These are phyloP conservation scores for Gossypium herbaceum DNA, from an alignment of 345 rosid species.

Conservation along the genomic window DNA sequence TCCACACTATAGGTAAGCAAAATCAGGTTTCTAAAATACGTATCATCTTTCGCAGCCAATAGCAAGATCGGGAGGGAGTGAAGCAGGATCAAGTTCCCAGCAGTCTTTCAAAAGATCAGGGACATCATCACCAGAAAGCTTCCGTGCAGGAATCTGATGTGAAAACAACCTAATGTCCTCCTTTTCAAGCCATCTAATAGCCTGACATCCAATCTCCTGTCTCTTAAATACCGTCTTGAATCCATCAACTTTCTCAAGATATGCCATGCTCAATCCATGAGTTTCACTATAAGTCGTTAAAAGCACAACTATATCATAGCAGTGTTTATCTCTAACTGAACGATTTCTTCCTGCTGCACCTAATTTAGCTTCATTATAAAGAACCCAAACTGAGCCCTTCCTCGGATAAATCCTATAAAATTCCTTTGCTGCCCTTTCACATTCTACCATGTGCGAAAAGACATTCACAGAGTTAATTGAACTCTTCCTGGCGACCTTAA, in stretches of 20 bases:
- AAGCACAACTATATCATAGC: constrained; percentile 50
- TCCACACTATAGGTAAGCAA: not conserved
- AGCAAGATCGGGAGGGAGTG: constrained; percentile 48
- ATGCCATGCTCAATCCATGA: constrained; percentile 73
- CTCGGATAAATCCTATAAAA: constrained; percentile 71
- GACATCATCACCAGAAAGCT: constrained; percentile 44
- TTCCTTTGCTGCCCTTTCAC: constrained; percentile 79
- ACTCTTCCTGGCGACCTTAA: constrained; percentile 45
- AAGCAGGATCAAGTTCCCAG: constrained; percentile 86
- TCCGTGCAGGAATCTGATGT: constrained; percentile 87
- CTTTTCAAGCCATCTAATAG: constrained; percentile 58
- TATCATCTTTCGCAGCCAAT: constrained; percentile 17
- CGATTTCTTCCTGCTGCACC: constrained; percentile 32
- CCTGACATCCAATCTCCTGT: constrained; percentile 58
- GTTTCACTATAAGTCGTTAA: constrained; percentile 63
- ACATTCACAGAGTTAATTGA: constrained; percentile 40
- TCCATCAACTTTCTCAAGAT: constrained; percentile 75
- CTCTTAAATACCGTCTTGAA: constrained; percentile 61
- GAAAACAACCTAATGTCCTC: constrained; percentile 52
- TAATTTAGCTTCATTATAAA: constrained; percentile 37
- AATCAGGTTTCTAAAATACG: not conserved
- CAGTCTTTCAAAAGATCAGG: constrained; percentile 47
- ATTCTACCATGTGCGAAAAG: constrained; percentile 65
- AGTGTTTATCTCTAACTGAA: constrained; percentile 25
- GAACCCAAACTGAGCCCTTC: constrained; percentile 89